These are phyloP conservation scores for Benincasa hispida DNA, from an alignment of 306 rosid genomes.

Conservation along the genomic window DNA sequence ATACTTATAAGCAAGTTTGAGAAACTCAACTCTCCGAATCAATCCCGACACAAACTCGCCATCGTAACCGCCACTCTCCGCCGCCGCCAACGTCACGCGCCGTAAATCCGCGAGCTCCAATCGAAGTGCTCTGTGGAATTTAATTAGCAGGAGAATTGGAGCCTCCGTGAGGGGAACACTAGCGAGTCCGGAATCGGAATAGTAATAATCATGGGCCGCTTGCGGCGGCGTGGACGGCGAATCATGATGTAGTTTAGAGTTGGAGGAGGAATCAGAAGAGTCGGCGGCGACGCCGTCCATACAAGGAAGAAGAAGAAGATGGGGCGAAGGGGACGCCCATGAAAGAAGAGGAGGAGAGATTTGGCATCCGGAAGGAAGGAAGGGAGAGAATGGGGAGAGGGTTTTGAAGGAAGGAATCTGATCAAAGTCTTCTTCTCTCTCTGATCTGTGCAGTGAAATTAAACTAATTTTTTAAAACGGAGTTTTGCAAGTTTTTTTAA, in stretches of 20 bases:
- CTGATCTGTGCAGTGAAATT: not conserved
- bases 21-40: conserved; percentile 48
- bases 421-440: not conserved
- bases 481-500: not conserved
- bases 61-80: conserved; percentile 15
- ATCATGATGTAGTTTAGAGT: conserved; percentile 10
- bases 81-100: conserved; percentile 24
- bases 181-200: not conserved
- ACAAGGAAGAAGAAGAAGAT: conserved; percentile 15
- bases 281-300: conserved; percentile 48
- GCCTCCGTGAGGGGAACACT: conserved; percentile 26
- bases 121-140: conserved; percentile 61
- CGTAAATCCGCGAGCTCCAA: conserved; percentile 50
- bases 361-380: conserved; percentile 6
- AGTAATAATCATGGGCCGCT: not conserved
- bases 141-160: conserved; percentile 57
- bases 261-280: conserved; percentile 13
- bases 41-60: conserved; percentile 27
- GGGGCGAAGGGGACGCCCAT: conserved; percentile 36
- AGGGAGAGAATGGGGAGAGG: conserved; percentile 3
- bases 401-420: not conserved
- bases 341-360: conserved; percentile 15
- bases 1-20: conserved; percentile 48
- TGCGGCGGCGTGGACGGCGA: not conserved
- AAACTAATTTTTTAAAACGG: too few relatives aligned